Conservation (phyloP, 371 early-diverging fungal species). For the Apophysomyces ossiformis region DNA sequence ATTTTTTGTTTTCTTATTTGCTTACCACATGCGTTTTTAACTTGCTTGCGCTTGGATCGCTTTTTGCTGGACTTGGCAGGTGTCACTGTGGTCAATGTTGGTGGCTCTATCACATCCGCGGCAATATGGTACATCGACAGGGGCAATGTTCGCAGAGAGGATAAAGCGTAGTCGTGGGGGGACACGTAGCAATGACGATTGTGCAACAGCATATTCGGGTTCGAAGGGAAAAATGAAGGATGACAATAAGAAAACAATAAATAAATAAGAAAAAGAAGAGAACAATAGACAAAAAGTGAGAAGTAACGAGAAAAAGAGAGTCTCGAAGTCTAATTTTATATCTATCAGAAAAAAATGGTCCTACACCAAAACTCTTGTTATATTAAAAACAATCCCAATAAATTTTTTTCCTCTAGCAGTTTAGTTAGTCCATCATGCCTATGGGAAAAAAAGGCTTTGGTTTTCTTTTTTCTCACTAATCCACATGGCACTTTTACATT, state of each 20-base stretch:
- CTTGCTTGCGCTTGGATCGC: slow-evolving; percentile 19
- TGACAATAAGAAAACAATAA: background rate
- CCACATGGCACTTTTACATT: background rate
- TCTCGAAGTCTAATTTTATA: slow-evolving; percentile 14
- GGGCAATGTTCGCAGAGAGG: slow-evolving; percentile 5
- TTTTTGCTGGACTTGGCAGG: slow-evolving; percentile 8
- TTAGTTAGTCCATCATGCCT: too few relatives aligned
- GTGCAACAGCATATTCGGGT: slow-evolving; percentile 7
- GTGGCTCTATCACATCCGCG: slow-evolving; percentile 9
- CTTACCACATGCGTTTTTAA: slow-evolving; percentile 20
- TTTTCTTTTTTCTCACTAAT: too few relatives aligned
- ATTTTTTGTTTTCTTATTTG: background rate
- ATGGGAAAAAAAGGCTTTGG: too few relatives aligned
- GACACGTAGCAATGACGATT: background rate
- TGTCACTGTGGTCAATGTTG: background rate
- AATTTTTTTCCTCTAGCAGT: too few relatives aligned
- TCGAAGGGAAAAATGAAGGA: background rate
- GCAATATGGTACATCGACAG: slow-evolving; percentile 7
- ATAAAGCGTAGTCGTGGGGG: slow-evolving; percentile 11
- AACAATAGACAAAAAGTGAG: too few relatives aligned
- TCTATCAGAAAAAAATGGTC: slow-evolving; percentile 12
- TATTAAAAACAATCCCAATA: too few relatives aligned
- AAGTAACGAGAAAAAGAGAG: background rate
- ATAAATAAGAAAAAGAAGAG: too few relatives aligned
- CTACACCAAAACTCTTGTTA: slow-evolving; percentile 9